phyloP scores from a whole-genome alignment of 176 grass and related monocot genomes.

The Carex littledalei region DNA sequence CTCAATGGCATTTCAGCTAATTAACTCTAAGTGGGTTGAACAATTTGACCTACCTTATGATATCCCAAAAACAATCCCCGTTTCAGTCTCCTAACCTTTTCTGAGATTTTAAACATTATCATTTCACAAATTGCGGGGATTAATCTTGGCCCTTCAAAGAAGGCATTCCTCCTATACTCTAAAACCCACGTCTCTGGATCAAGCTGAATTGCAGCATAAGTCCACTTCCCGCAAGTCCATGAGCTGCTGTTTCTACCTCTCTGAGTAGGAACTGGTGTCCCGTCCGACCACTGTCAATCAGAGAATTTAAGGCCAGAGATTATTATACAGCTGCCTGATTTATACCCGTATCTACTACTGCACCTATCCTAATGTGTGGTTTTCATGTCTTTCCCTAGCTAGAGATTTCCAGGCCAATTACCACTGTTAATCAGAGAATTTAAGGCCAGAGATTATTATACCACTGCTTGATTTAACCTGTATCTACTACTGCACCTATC shows the following conservation, averaged over 20 bases:
- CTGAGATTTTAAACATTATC: constrained; percentile 30
- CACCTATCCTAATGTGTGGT: neutral
- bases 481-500: neutral
- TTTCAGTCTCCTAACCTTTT: constrained; percentile 20
- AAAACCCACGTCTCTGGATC: constrained; percentile 68
- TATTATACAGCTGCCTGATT: neutral
- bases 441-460: neutral
- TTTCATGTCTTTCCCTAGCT: neutral
- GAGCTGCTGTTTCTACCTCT: constrained; percentile 61
- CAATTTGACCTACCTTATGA: constrained; percentile 17
- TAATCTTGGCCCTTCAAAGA: constrained; percentile 65
- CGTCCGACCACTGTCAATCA: constrained; percentile 64
- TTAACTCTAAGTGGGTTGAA: constrained; percentile 29
- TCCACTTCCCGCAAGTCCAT: constrained; percentile 42
- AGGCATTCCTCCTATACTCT: constrained; percentile 58
- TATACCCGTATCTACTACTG: neutral
- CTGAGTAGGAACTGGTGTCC: constrained; percentile 33
- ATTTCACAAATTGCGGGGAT: constrained; percentile 43
- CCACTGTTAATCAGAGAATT: neutral
- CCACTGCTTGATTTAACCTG: neutral
- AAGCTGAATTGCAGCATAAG: constrained; percentile 39
- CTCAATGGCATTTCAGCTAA: neutral
- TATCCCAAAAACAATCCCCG: constrained; percentile 5
- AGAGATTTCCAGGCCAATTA: neutral
- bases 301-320: neutral